Base-by-base conservation (phyloP, 2,329 filamentous ascomycete species). In the Corinectria fuckeliana region DNA sequence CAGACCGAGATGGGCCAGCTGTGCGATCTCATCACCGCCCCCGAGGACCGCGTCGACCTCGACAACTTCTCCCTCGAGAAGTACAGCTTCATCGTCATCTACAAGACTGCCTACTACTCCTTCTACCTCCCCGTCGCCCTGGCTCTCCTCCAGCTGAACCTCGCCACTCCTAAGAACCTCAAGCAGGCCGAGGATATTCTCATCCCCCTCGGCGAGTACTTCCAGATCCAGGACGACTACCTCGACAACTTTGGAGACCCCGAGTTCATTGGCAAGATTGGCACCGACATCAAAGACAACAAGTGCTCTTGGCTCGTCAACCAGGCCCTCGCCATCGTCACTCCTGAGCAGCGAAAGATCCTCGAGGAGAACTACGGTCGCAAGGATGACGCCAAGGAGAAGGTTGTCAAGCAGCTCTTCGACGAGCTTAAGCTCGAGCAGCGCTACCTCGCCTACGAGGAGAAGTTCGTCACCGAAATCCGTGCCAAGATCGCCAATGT, bases 261-360 rank as follows among this genome's bases (percentile, higher is more conserved):
- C 36, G 88, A 92, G 72, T 87, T 93, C 73, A 95, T 99, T 75
- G 95, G 95, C 78, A 99, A 99, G 87, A 97, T 98, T 67, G 95
- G 95, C 67, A 99, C 95, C 61, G 95, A 99, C 74, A 99, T 99
- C 78, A 89, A 93, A 84, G 95, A 99, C 82, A 99, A 99, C 87
- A 99, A 99, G 86, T 99, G 95, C 85, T 96, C 92, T 39, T 99
- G 95, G 95, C 82, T 99, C 60, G 86, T 99, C 78, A 99, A 99
- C 85, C 90, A 97, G 80, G 95, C 95, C 45, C 84, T 99, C 60
- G 85, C 88, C 76, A 85, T 90, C 63, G 91, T 87, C 65, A 93
- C 85, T 2, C 88, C 92, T 1, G 92, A 94, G 76, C 95, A 99
- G 85, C 88, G 93, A 74, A 85, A 91, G 79, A 78, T 96, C 36